These are phyloP conservation scores for Huntiella savannae DNA, from an alignment of 2,329 filamentous ascomycete species.

Conservation along the genomic window DNA sequence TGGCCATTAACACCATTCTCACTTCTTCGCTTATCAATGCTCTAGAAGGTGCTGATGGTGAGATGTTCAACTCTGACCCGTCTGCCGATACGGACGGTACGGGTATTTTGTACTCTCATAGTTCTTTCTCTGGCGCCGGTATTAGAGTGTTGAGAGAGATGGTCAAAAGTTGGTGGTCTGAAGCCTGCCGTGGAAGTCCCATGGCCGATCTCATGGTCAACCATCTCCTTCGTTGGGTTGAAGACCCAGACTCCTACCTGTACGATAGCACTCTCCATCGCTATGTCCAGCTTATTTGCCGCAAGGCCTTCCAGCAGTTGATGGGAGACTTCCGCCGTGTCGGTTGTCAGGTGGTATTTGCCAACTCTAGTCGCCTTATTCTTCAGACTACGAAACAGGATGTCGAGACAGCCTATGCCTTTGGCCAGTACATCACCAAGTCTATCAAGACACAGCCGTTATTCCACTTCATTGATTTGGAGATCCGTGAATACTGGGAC, in stretches of 20 bases:
- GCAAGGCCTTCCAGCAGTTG: slow-evolving; percentile 88
- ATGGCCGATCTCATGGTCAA: slow-evolving; percentile 98
- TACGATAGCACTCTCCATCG: slow-evolving; percentile 90
- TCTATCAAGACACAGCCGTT: slow-evolving; percentile 89
- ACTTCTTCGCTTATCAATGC: slow-evolving; percentile 95
- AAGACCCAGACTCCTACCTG: slow-evolving; percentile 79
- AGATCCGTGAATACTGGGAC: slow-evolving; percentile 99
- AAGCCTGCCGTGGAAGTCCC: slow-evolving; percentile 71
- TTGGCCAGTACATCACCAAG: slow-evolving; percentile 94
- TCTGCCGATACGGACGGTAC: slow-evolving; percentile 29
- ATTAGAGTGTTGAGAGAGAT: slow-evolving; percentile 86
- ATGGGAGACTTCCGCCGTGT: slow-evolving; percentile 94
- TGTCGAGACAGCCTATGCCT: slow-evolving; percentile 89
- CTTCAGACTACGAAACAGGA: slow-evolving; percentile 93
- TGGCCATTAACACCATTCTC: slow-evolving; percentile 93
- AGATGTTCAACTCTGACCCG: slow-evolving; percentile 62
- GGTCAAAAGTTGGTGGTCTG: slow-evolving; percentile 97
- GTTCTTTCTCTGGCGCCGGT: slow-evolving; percentile 76
- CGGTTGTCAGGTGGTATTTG: slow-evolving; percentile 89
- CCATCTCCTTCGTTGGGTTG: slow-evolving; percentile 92
- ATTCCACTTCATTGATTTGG: slow-evolving; percentile 91
- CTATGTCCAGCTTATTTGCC: slow-evolving; percentile 97
- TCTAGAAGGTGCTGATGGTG: slow-evolving; percentile 71
- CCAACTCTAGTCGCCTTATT: slow-evolving; percentile 70
- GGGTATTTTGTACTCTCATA: slow-evolving; percentile 22